Conservation (phyloP, 2,329 filamentous ascomycete species). For the Amauroascus niger region DNA sequence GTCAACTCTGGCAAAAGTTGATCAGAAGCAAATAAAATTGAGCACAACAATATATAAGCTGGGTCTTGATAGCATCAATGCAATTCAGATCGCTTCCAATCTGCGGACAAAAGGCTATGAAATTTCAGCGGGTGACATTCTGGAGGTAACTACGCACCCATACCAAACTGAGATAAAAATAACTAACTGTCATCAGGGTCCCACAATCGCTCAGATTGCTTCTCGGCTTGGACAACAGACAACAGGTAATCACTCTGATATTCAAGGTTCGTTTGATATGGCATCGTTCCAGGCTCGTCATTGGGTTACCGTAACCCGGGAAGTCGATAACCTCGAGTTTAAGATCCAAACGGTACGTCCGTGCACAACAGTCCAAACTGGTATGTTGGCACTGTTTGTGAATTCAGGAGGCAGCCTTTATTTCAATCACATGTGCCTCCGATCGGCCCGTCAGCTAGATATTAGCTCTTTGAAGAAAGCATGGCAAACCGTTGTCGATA, state of each 20-base stretch:
- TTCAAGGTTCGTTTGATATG: conserved; percentile 39
- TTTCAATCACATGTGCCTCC: conserved; percentile 59
- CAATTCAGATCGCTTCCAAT: conserved; percentile 61
- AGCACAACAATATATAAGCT: conserved; percentile 71
- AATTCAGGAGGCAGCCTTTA: conserved; percentile 60
- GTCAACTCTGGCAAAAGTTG: conserved; percentile 48
- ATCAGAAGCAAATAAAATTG: conserved; percentile 44
- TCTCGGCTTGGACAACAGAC: conserved; percentile 36
- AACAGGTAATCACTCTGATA: conserved; percentile 14
- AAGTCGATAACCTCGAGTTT: conserved; percentile 25
- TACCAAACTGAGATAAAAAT: neutral
- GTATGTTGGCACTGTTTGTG: conserved; percentile 67
- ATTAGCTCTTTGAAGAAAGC: conserved; percentile 42
- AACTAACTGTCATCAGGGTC: conserved; percentile 24
- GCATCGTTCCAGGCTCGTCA: conserved; percentile 42
- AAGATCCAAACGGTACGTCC: conserved; percentile 55
- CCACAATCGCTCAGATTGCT: conserved; percentile 30
- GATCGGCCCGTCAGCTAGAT: conserved; percentile 36
- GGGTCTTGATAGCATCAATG: conserved; percentile 86
- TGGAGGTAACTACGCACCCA: conserved; percentile 47
- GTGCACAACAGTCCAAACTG: conserved; percentile 69
- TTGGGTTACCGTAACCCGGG: conserved; percentile 26
- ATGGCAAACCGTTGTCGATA: conserved; percentile 48
- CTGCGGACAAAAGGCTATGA: conserved; percentile 52
- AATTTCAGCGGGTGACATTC: conserved; percentile 61